Evolutionary conservation across 345 rosid species (phyloP), one percentile per base, ranked within the genome.

Genomic region (Syzygium grande): DNA sequence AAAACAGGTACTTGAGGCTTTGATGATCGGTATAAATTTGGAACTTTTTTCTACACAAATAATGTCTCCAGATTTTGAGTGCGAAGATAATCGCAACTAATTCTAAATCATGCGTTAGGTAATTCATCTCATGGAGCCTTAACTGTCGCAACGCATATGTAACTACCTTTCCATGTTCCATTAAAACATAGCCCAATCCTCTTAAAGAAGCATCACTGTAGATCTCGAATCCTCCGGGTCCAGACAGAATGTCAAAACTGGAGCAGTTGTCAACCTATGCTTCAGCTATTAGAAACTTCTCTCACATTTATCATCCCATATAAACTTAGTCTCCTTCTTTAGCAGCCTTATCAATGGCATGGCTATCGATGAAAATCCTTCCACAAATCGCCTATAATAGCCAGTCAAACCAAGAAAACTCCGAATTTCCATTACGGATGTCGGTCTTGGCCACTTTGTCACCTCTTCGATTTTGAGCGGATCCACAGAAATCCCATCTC

Each of bases 51-150:
- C 51, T 11, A 9, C 51, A 51, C 51, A 51, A 51, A 8, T 51
- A 51, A 51, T 41, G 43, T 5, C 6, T 41, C 6, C 43, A 41
- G 6, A 41, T 41, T 41, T 41, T 41, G 6, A 41, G 43, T 4
- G 43, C 43, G 43, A 41, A 41, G 6, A 41, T 1, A 9, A 51
- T 9, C 0, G 2, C 11, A 2, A 2, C 51, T 1, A 51, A 2
- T 11, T 51, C 51, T 11, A 51, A 51, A 1, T 51, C 51, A 11
- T 51, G 51, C 3, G 51, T 51, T 11, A 11, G 51, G 2, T 41
- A 41, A 41, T 51, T 51, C 51, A 51, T 51, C 11, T 51, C 11
- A 51, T 51, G 51, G 11, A 11, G 51, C 51, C 51, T 51, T 11
- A 51, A 51, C 11, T 51, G 51, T 1, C 51, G 51, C 11, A 11